Conservation (phyloP, 257 asterid genomes). For the Nicotiana benthamiana region DNA sequence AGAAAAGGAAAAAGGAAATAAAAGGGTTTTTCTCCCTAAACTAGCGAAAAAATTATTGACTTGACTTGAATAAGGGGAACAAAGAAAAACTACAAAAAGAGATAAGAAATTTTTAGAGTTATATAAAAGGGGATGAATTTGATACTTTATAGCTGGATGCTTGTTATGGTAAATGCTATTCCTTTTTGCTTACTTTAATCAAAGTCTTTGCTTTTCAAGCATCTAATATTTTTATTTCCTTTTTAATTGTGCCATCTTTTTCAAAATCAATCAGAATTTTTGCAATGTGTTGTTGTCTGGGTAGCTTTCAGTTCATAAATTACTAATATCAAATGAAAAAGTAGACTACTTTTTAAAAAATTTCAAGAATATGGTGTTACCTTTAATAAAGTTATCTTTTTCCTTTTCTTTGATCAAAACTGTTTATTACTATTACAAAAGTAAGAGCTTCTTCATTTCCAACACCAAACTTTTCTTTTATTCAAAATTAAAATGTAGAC, state of each 20-base stretch:
- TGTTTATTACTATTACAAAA: slow-evolving; percentile 18
- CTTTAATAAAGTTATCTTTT: slow-evolving; percentile 43
- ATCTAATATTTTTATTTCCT: slow-evolving; percentile 4
- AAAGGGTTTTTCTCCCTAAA: not conserved
- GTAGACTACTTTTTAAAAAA: not conserved
- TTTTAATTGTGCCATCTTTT: slow-evolving; percentile 16
- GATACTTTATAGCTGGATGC: slow-evolving; percentile 28
- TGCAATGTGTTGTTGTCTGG: slow-evolving; percentile 9
- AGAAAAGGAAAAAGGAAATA: not conserved
- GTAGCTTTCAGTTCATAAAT: slow-evolving; percentile 19
- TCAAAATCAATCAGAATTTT: slow-evolving; percentile 5
- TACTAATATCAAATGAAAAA: slow-evolving; percentile 9
- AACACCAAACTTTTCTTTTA: slow-evolving; percentile 16
- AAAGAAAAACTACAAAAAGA: not conserved
- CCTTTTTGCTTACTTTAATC: slow-evolving; percentile 23
- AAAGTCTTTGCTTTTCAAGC: slow-evolving; percentile 20
- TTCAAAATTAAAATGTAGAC: slow-evolving; percentile 9
- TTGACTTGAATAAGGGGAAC: not conserved
- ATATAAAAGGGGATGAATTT: slow-evolving; percentile 11
- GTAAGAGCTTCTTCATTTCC: slow-evolving; percentile 22
- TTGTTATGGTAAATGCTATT: slow-evolving; percentile 33
- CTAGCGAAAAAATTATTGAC: not conserved
- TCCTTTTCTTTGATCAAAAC: slow-evolving; percentile 18
- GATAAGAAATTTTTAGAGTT: not conserved
- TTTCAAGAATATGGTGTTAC: slow-evolving; percentile 10